These are phyloP conservation scores for Vigna trinervia DNA, from an alignment of 306 rosid genomes.

Conservation along the genomic window DNA sequence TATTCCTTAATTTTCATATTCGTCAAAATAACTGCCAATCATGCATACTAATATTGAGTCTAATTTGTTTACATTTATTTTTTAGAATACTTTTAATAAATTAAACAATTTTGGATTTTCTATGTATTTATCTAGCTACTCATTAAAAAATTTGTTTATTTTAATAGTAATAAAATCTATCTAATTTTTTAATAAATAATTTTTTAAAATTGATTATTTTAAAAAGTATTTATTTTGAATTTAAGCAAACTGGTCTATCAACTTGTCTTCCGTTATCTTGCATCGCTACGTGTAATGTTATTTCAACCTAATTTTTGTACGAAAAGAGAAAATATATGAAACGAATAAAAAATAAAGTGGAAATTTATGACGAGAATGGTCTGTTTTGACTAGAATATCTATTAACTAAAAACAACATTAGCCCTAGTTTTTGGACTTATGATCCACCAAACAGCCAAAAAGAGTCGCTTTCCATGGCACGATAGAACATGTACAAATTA, in stretches of 20 bases:
- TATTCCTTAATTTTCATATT: too few relatives aligned
- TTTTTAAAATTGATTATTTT: too few relatives aligned
- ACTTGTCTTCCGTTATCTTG: not conserved
- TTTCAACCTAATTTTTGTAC: not conserved
- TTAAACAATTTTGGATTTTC: too few relatives aligned
- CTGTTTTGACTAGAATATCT: not conserved
- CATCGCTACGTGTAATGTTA: not conserved
- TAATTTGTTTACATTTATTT: too few relatives aligned
- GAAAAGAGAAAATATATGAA: not conserved
- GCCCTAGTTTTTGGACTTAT: not conserved
- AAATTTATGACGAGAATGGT: not conserved
- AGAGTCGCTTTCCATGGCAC: not conserved
- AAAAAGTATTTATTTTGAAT: too few relatives aligned
- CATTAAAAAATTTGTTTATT: too few relatives aligned
- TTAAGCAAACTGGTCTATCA: not conserved
- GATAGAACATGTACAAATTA: not conserved
- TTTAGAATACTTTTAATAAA: too few relatives aligned
- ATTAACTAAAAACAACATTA: not conserved
- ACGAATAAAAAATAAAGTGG: not conserved
- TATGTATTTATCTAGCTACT: too few relatives aligned
- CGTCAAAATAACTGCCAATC: too few relatives aligned
- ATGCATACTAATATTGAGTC: too few relatives aligned
- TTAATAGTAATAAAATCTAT: too few relatives aligned
- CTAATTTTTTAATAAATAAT: too few relatives aligned
- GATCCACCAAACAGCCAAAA: not conserved